Evolutionary conservation across 495 filamentous ascomycete genomes (phyloP).

Genomic region (Lasiosphaeris hirsuta): DNA sequence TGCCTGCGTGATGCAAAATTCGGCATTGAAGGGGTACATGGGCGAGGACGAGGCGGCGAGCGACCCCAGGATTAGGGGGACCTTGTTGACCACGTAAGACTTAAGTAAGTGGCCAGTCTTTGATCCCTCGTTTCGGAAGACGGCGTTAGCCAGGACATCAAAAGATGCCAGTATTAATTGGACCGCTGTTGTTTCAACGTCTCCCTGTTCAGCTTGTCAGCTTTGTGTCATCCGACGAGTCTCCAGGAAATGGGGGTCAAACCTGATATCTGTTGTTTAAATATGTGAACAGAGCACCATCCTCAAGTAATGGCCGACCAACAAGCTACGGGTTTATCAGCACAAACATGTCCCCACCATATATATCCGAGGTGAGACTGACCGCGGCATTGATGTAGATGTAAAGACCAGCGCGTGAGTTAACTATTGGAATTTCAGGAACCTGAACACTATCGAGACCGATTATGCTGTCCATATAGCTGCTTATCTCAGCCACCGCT

Average conservation of each 20-base stretch:
- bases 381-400: constrained; percentile 88
- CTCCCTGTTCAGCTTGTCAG: constrained; percentile 47
- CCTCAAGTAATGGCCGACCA: constrained; percentile 79
- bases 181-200: constrained; percentile 67
- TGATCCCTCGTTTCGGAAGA: constrained; percentile 71
- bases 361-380: constrained; percentile 23
- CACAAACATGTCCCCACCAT: constrained; percentile 1
- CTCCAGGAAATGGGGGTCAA: neutral
- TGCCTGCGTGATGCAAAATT: constrained; percentile 77
- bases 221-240: neutral
- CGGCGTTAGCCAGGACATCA: constrained; percentile 81
- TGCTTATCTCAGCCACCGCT: constrained; percentile 44
- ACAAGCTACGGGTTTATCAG: constrained; percentile 60
- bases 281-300: constrained; percentile 71
- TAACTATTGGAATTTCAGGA: constrained; percentile 62
- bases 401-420: constrained; percentile 86
- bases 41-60: constrained; percentile 48
- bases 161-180: constrained; percentile 86
- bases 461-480: constrained; percentile 53
- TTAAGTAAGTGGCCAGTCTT: constrained; percentile 75
- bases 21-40: constrained; percentile 64
- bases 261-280: constrained; percentile 72
- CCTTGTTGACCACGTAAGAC: constrained; percentile 90
- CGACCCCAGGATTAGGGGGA: constrained; percentile 72
- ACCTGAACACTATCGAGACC: constrained; percentile 54